Evolutionary conservation across 441 rosid genomes (phyloP), one percentile per base, ranked within the genome.

Genomic region (Raphanus hybrid): DNA sequence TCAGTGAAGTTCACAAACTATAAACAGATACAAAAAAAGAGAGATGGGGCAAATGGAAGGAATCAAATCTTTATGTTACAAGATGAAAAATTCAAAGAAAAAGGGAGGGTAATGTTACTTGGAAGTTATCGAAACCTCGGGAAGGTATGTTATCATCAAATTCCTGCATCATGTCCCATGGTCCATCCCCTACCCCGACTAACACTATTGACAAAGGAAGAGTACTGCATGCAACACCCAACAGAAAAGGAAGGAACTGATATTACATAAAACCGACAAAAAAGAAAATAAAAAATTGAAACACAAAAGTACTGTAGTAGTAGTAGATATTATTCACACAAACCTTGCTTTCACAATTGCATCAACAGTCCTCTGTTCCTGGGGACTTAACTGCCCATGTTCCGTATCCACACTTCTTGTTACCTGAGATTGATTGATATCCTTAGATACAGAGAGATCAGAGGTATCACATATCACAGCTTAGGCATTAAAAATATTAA

Each of bases 101-200:
- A 26, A 10, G 27, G 2, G 50, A 27, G 15, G 15, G 61, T 64
- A 29, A 20, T 18, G 52, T 67, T 78, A 85, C 96, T 88, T 91
- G 96, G 76, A 91, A 91, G 75, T 91, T 91, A 78, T 91, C 96
- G 61, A 91, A 89, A 27, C 86, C 92, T 81, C 96, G 86, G 35
- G 93, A 73, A 81, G 96, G 96, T 64, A 91, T 91, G 73, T 89
- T 89, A 73, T 89, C 96, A 68, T 91, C 96, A 74, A 91, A 89
- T 58, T 91, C 91, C 65, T 81, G 83, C 96, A 91, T 91, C 90
- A 83, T 87, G 85, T 88, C 93, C 96, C 96, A 91, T 70, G 96
- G 96, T 14, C 92, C 96, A 54, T 91, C 96, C 48, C 96, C 96
- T 3, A 91, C 96, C 79, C 96, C 96, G 8, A 91, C 90, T 76